A percentile compares a stretch with the other conserved stretches of the same genome.
Conservation (phyloP, 805 yeast species). For the Brettanomyces anomalus region DNA sequence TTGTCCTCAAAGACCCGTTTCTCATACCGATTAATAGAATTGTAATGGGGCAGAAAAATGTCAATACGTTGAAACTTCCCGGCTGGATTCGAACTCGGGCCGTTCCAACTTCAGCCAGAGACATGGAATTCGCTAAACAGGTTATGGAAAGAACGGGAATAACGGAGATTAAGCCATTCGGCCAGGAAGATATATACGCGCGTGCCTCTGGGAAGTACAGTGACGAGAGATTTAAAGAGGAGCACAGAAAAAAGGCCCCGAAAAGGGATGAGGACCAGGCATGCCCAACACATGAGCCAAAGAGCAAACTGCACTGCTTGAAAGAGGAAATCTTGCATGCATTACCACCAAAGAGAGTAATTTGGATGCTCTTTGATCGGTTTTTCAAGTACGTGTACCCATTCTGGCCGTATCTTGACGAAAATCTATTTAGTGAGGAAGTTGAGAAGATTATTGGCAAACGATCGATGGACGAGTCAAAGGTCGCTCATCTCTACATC, state of each 20-base stretch:
- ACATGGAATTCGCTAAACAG: neutral
- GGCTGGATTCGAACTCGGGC: neutral
- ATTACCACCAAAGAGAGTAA: slow-evolving; percentile 33
- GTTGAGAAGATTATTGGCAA: slow-evolving; percentile 24
- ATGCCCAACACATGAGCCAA: slow-evolving; percentile 10
- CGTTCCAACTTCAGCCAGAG: neutral
- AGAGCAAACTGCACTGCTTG: neutral
- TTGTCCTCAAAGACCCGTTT: slow-evolving; percentile 38
- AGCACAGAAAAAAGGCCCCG: neutral
- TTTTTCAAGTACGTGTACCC: slow-evolving; percentile 39
- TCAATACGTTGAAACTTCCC: neutral
- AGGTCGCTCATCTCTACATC: slow-evolving; percentile 24
- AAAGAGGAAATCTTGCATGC: slow-evolving; percentile 24
- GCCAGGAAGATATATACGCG: neutral
- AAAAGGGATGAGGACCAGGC: slow-evolving; percentile 13
- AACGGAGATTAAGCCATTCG: neutral
- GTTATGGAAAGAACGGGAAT: neutral
- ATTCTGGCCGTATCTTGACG: slow-evolving; percentile 38
- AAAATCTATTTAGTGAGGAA: slow-evolving; percentile 24
- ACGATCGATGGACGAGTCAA: slow-evolving; percentile 20
- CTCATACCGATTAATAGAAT: slow-evolving; percentile 27
- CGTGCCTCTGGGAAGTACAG: neutral
- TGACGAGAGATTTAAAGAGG: neutral
- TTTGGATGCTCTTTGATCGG: slow-evolving; percentile 37
- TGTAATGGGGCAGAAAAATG: slow-evolving; percentile 9